Base-by-base conservation (phyloP, 768 basidiomycete species). In the Lyophyllum decastes region DNA sequence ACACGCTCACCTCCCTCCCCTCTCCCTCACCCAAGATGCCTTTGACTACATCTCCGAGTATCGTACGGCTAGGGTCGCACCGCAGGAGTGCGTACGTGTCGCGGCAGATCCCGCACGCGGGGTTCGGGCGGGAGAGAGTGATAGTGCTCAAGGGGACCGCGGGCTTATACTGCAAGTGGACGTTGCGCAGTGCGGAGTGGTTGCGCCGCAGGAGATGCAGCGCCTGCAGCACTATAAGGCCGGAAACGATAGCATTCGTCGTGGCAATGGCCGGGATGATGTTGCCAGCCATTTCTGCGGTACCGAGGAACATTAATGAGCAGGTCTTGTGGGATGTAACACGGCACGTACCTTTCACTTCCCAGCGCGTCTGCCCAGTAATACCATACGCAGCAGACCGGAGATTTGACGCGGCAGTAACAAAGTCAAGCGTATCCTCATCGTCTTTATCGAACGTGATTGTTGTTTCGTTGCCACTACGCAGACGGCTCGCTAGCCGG, bases 201-300 rank as follows among this genome's bases (percentile, higher is more conserved):
- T 80, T 83, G 63, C 81, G 83, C 35, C 85, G 87, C 34, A 98
- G 79, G 43, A 97, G 78, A 56, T 94, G 89, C 21, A 98, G 75
- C 0, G 95, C 91, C 70, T 98, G 95, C 45, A 98, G 81, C 22
- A 98, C 95, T 68, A 98, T 94, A 38, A 96, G 78, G 0, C 96
- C 97, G 0, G 97, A 90, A 63, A 98, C 87, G 71, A 99, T 92
- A 10, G 97, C 97, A 70, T 99, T 99, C 22, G 97, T 99, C 3
- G 97, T 99, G 4, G 97, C 97, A 65, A 99, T 98, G 1, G 97
- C 97, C 6, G 97, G 97, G 61, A 98, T 99, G 66, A 99, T 98
- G 73, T 99, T 99, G 10, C 97, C 97, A 0, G 97, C 97, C 93
- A 98, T 98, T 73, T 98, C 95, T 96, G 70, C 21, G 19, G 38